A percentile compares a stretch with the other conserved stretches of the same genome.
Evolutionary conservation across 1,284 basidiomycete genomes (phyloP).

Genomic region (Ustilago cynodontis): DNA sequence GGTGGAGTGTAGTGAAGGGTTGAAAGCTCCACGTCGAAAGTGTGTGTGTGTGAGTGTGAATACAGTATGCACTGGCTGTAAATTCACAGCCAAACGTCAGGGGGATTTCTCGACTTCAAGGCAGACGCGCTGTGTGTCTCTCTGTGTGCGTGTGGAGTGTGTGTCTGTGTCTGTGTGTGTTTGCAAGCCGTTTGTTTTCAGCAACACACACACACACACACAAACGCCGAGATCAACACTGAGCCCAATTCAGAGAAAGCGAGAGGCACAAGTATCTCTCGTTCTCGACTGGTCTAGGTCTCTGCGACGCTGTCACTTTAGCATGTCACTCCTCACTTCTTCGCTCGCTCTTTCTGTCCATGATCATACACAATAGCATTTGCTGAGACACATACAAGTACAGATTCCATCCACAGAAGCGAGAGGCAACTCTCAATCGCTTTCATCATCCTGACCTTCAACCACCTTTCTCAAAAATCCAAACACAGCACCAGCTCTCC

Average conservation of each 20-base stretch:
- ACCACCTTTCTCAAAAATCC: slow-evolving; percentile 35
- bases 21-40: slow-evolving; percentile 2
- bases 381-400: slow-evolving; percentile 2
- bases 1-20: slow-evolving; percentile 1
- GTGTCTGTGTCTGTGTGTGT: too few relatives aligned
- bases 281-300: too few relatives aligned
- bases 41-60: not conserved
- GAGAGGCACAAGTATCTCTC: too few relatives aligned
- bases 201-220: too few relatives aligned
- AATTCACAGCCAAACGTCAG: not conserved
- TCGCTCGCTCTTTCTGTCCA: not conserved
- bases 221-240: not conserved
- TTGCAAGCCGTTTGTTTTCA: too few relatives aligned
- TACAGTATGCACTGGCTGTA: not conserved
- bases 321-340: not conserved
- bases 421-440: not conserved
- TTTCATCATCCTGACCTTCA: slow-evolving; percentile 21
- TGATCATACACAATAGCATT: slow-evolving; percentile 5
- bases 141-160: too few relatives aligned
- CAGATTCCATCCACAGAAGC: not conserved
- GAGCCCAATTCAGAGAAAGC: too few relatives aligned
- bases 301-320: too few relatives aligned
- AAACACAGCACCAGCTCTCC: slow-evolving; percentile 39
- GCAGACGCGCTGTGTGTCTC: too few relatives aligned
- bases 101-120: not conserved